phyloP scores from a whole-genome alignment of 31 red algal genomes.

The Porphyra umbilicalis region DNA sequence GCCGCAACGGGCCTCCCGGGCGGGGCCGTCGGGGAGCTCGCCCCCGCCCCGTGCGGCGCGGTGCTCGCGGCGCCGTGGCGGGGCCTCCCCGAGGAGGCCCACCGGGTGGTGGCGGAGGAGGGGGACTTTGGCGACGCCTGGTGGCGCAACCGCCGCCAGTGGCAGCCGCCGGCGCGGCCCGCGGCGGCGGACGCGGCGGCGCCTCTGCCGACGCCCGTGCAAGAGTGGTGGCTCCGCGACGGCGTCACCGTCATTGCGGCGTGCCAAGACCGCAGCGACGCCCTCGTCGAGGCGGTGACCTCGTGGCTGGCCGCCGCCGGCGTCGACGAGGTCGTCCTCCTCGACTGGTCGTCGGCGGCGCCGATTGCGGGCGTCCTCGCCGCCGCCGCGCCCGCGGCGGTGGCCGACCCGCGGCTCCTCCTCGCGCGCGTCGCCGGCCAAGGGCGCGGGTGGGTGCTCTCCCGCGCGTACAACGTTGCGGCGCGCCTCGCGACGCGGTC shows the following conservation, averaged over 20 bases:
- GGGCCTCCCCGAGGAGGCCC: constrained; percentile 3
- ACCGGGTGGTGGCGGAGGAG: constrained; percentile 11
- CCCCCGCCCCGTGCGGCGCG: background rate
- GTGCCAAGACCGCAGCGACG: constrained; percentile 39
- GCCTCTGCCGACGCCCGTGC: background rate
- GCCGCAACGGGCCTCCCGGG: background rate
- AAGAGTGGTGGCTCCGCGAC: constrained; percentile 19
- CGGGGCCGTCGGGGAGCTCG: background rate
- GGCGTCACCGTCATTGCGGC: constrained; percentile 47
- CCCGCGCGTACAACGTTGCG: constrained; percentile 59
- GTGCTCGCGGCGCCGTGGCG: constrained; percentile 3
- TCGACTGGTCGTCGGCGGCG: constrained; percentile 46
- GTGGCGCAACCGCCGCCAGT: constrained; percentile 9
- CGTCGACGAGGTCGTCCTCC: constrained; percentile 33
- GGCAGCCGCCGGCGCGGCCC: constrained; percentile 10
- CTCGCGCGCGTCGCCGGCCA: constrained; percentile 16
- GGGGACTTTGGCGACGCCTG: constrained; percentile 14
- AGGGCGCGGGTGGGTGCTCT: constrained; percentile 34
- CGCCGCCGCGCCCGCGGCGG: background rate
- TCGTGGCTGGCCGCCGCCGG: constrained; percentile 21
- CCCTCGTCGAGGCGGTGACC: constrained; percentile 12
- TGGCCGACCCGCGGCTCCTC: background rate
- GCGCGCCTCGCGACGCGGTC: constrained; percentile 6
- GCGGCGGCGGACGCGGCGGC: background rate
- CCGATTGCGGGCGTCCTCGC: background rate